These are phyloP conservation scores for Polysphondylium violaceum DNA, from an alignment of 78 protist genomes.

Conservation along the genomic window DNA sequence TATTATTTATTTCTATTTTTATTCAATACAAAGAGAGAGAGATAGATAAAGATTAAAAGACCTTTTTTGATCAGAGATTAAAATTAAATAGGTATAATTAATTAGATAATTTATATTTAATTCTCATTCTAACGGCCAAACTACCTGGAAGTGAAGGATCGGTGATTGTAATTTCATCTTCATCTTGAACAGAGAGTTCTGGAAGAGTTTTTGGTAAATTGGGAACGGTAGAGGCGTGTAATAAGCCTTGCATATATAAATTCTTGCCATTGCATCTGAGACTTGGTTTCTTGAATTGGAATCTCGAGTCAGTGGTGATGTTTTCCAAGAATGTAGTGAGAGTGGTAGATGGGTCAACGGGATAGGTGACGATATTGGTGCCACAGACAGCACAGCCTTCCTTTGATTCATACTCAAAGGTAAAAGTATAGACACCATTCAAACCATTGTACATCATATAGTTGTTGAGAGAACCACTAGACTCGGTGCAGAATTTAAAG, in stretches of 20 bases:
- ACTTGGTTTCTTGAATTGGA: slow-evolving; percentile 67
- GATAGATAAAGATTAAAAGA: no score
- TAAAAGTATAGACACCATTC: slow-evolving; percentile 88
- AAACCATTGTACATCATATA: slow-evolving; percentile 91
- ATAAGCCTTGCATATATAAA: slow-evolving; percentile 85
- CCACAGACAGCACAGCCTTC: slow-evolving; percentile 90
- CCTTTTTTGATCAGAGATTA: no score
- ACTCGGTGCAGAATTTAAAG: slow-evolving; percentile 92
- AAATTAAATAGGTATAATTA: no score
- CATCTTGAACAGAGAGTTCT: slow-evolving; percentile 40
- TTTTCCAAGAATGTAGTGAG: slow-evolving; percentile 46
- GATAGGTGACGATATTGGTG: slow-evolving; percentile 20
- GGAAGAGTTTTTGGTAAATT: slow-evolving; percentile 82
- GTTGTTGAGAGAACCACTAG: slow-evolving; percentile 83
- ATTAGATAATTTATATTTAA: no score
- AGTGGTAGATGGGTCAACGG: background rate
- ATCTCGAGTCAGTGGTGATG: slow-evolving; percentile 38
- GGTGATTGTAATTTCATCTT: slow-evolving; percentile 68
- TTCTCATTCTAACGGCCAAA: slow-evolving; percentile 35
- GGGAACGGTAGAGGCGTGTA: slow-evolving; percentile 72
- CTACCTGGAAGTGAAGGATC: slow-evolving; percentile 82
- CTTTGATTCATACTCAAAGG: slow-evolving; percentile 87
- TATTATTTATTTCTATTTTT: no score
- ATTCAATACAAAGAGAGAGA: no score
- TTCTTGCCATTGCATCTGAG: slow-evolving; percentile 61